Percentiles rank a stretch among this genome's conserved stretches.
Conservation (phyloP, 2,329 filamentous ascomycete species). For the Talaromyces amestolkiae region DNA sequence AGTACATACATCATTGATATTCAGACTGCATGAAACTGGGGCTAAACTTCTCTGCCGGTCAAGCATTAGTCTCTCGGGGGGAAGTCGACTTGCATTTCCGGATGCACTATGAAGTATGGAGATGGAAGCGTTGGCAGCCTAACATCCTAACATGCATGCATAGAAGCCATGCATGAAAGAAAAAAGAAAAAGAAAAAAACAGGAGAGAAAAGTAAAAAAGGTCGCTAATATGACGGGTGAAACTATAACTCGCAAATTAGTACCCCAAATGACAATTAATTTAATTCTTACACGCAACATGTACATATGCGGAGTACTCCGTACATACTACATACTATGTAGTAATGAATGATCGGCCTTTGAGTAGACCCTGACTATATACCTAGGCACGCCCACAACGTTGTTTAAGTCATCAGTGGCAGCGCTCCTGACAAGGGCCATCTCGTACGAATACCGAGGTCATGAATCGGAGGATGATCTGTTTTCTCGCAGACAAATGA, state of each 20-base stretch:
- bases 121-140: neutral
- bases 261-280: neutral
- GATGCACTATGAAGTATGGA: neutral
- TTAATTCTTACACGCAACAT: neutral
- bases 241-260: constrained; percentile 1
- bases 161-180: constrained; percentile 3
- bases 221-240: neutral
- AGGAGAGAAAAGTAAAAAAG: neutral
- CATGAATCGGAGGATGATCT: neutral
- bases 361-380: neutral
- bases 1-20: constrained; percentile 2
- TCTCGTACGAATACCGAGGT: neutral
- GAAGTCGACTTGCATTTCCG: constrained; percentile 19
- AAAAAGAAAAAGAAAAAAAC: neutral
- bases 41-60: neutral
- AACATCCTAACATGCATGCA: constrained; percentile 5
- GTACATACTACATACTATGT: neutral
- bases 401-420: neutral
- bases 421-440: neutral
- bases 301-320: neutral
- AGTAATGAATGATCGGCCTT: neutral
- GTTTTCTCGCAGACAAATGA: neutral
- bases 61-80: constrained; percentile 19
- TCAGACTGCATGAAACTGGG: neutral
- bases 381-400: neutral